Conservation (phyloP, 1,284 basidiomycete species). For the Schizopora paradoxa region DNA sequence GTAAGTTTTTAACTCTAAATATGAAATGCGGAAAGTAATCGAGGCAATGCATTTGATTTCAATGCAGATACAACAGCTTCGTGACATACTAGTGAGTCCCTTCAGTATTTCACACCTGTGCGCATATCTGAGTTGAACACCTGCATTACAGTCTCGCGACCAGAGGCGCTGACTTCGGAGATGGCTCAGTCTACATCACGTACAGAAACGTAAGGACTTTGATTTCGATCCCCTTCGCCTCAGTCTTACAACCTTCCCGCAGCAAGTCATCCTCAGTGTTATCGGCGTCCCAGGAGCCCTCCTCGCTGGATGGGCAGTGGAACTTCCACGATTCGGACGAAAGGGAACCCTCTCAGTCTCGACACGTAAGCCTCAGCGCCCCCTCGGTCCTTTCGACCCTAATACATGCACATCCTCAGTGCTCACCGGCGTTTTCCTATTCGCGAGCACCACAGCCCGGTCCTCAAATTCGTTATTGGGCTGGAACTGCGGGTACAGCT, state of each 20-base stretch:
- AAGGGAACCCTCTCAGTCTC: slow-evolving; percentile 58
- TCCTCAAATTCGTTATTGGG: slow-evolving; percentile 60
- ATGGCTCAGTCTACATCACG: slow-evolving; percentile 55
- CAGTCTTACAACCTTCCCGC: too few species aligned
- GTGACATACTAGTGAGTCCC: too few species aligned
- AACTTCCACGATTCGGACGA: slow-evolving; percentile 52
- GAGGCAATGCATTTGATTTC: too few species aligned
- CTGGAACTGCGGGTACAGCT: slow-evolving; percentile 60
- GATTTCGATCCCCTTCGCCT: slow-evolving; percentile 5
- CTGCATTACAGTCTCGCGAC: slow-evolving; percentile 41
- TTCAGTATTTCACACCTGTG: too few species aligned
- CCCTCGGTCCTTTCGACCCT: neutral
- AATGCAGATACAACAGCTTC: too few species aligned
- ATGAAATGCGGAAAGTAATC: too few species aligned
- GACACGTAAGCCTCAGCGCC: slow-evolving; percentile 39
- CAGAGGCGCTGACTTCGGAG: slow-evolving; percentile 57
- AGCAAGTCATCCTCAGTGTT: slow-evolving; percentile 64
- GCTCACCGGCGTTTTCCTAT: slow-evolving; percentile 67
- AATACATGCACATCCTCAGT: slow-evolving; percentile 28
- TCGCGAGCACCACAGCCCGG: slow-evolving; percentile 63
- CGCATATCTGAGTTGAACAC: neutral
- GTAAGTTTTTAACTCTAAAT: too few species aligned
- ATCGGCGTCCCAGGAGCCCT: slow-evolving; percentile 63
- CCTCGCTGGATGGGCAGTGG: slow-evolving; percentile 51
- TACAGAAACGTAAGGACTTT: slow-evolving; percentile 51